A percentile compares a stretch with the other conserved stretches of the same genome.
Evolutionary conservation across 805 yeast species (phyloP).

Genomic region (Candida endomychidarum): DNA sequence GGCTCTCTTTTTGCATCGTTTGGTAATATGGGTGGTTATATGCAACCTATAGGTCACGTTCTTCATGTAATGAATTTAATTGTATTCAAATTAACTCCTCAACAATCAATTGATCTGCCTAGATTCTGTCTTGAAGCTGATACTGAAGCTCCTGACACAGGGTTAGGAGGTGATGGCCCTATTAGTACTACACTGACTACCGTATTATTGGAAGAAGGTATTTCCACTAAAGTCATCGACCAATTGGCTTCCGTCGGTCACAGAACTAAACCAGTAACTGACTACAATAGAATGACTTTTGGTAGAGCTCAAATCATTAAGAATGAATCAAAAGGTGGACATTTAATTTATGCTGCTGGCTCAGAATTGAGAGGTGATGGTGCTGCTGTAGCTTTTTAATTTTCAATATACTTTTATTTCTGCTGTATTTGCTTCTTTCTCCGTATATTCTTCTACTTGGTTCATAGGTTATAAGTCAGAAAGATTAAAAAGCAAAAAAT

Average conservation of each 20-base stretch:
- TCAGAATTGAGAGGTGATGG: conserved; percentile 88
- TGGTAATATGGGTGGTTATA: conserved; percentile 86
- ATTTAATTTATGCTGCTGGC: conserved; percentile 62
- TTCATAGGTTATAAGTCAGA: not conserved
- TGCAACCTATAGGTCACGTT: conserved; percentile 84
- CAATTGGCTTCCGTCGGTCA: conserved; percentile 58
- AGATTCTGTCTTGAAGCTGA: conserved; percentile 64
- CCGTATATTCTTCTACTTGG: not conserved
- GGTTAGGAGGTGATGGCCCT: conserved; percentile 66
- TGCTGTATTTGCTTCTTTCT: too few relatives aligned
- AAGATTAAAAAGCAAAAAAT: not conserved
- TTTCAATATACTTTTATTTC: too few relatives aligned
- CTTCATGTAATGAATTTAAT: conserved; percentile 70
- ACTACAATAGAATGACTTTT: conserved; percentile 44
- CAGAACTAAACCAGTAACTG: conserved; percentile 43
- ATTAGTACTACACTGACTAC: conserved; percentile 56
- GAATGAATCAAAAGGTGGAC: conserved; percentile 41
- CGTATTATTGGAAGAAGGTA: conserved; percentile 66
- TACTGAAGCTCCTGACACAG: conserved; percentile 37
- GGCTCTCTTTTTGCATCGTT: conserved; percentile 59
- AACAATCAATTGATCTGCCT: conserved; percentile 74
- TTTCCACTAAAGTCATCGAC: conserved; percentile 45
- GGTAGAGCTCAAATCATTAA: conserved; percentile 77
- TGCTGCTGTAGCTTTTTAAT: conserved; percentile 55
- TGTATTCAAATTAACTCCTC: conserved; percentile 65